Conservation (phyloP, 1,284 basidiomycete species). For the Naganishia liquefaciens region DNA sequence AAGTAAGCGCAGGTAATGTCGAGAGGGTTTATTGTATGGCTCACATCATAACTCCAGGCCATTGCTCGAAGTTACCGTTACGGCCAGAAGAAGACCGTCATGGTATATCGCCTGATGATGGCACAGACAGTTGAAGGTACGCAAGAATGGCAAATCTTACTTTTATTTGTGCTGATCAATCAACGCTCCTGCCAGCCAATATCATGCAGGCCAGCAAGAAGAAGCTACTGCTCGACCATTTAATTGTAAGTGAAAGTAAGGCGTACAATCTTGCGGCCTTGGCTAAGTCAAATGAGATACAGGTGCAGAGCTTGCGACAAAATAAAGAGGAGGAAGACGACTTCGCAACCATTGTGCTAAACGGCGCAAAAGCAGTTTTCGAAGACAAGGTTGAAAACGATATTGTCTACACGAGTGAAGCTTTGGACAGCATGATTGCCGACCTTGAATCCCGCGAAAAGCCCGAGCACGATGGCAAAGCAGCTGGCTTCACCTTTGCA, state of each 20-base stretch:
- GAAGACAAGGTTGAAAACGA: conserved; percentile 62
- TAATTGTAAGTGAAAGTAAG: conserved; percentile 61
- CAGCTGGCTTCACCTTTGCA: conserved; percentile 34
- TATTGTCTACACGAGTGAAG: conserved; percentile 72
- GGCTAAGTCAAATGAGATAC: background rate
- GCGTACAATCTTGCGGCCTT: background rate
- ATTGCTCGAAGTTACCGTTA: conserved; percentile 78
- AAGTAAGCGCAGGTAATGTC: conserved; percentile 37
- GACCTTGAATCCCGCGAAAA: conserved; percentile 75
- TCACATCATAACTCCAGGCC: conserved; percentile 59
- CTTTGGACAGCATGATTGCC: conserved; percentile 78
- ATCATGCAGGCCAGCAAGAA: conserved; percentile 86
- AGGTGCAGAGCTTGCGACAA: conserved; percentile 80
- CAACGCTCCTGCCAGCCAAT: conserved; percentile 60
- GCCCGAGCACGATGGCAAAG: conserved; percentile 52
- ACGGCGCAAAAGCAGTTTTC: conserved; percentile 77
- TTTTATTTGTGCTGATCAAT: conserved; percentile 1
- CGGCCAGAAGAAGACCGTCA: conserved; percentile 58
- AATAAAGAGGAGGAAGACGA: conserved; percentile 67
- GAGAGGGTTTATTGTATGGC: too few relatives aligned
- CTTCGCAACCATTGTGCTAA: conserved; percentile 77
- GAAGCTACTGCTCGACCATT: conserved; percentile 84
- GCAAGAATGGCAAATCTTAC: conserved; percentile 19
- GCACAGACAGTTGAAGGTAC: conserved; percentile 83
- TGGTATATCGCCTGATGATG: conserved; percentile 89